Percentiles rank a stretch among this genome's conserved stretches.
Evolutionary conservation across 2,329 filamentous ascomycete species (phyloP).

Genomic region (Neonectria hederae): DNA sequence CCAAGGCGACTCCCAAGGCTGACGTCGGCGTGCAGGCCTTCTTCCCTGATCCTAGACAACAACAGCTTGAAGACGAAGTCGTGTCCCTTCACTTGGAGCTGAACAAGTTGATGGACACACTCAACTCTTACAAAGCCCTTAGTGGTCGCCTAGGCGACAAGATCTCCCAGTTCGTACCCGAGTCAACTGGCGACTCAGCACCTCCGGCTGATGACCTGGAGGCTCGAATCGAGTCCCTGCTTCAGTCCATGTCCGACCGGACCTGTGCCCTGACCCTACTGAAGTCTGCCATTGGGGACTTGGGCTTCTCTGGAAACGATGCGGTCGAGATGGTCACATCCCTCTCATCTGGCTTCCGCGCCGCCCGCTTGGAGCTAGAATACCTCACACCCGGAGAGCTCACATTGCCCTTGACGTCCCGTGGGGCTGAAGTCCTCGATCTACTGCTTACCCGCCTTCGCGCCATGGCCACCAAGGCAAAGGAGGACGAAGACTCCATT

Average conservation of each 20-base stretch:
- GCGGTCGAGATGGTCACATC: slow-evolving; percentile 59
- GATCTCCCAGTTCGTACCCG: slow-evolving; percentile 41
- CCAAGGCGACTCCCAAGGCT: slow-evolving; percentile 39
- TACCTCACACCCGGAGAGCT: slow-evolving; percentile 69
- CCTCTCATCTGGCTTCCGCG: slow-evolving; percentile 61
- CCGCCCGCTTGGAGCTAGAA: slow-evolving; percentile 68
- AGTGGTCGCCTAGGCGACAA: slow-evolving; percentile 49
- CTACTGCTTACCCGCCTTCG: slow-evolving; percentile 62
- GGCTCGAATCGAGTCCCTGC: slow-evolving; percentile 52
- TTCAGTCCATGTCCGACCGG: slow-evolving; percentile 59
- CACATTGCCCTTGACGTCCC: slow-evolving; percentile 60
- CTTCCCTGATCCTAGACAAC: slow-evolving; percentile 55
- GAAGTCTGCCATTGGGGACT: slow-evolving; percentile 53
- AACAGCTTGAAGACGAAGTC: slow-evolving; percentile 57
- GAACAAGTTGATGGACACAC: slow-evolving; percentile 55
- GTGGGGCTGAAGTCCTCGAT: slow-evolving; percentile 65
- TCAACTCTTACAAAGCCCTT: slow-evolving; percentile 59
- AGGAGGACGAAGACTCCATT: slow-evolving; percentile 62
- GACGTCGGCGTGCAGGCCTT: slow-evolving; percentile 51
- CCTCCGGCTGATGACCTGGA: slow-evolving; percentile 50
- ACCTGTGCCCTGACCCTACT: slow-evolving; percentile 59
- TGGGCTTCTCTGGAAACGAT: slow-evolving; percentile 62
- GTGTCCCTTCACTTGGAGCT: slow-evolving; percentile 60
- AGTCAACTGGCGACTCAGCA: slow-evolving; percentile 12
- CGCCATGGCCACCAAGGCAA: slow-evolving; percentile 56